These are phyloP conservation scores for Ammopiptanthus mongolicus DNA, from an alignment of 306 rosid species.

Conservation along the genomic window DNA sequence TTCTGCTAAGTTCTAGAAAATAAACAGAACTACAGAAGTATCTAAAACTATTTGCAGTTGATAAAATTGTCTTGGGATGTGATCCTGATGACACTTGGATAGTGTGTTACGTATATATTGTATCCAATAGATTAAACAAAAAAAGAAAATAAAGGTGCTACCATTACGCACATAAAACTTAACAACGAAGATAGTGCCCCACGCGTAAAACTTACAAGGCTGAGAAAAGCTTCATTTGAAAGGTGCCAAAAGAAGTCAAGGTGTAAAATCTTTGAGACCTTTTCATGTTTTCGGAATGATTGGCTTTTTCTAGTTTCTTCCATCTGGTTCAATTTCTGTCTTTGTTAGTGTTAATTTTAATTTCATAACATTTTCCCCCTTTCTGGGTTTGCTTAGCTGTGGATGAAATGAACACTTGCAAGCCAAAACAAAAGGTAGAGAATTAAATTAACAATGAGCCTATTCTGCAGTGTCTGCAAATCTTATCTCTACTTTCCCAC, in stretches of 20 bases:
- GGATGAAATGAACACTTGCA: neutral
- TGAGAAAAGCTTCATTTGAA: neutral
- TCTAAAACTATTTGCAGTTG: neutral
- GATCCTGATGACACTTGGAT: neutral
- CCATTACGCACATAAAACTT: neutral
- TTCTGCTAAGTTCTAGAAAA: too few relatives aligned
- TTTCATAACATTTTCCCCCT: neutral
- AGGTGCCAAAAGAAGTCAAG: constrained; percentile 2
- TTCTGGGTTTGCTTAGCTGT: neutral
- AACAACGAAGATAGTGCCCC: neutral
- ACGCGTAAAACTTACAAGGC: neutral
- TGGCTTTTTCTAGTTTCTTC: constrained; percentile 17
- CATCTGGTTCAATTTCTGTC: neutral
- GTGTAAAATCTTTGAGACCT: neutral
- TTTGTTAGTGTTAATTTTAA: neutral
- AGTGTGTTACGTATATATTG: neutral
- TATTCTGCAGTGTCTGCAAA: neutral
- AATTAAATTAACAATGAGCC: neutral
- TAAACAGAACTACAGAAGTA: too few relatives aligned
- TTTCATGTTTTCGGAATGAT: neutral
- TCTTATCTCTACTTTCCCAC: neutral
- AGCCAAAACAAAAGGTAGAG: neutral
- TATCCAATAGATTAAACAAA: neutral
- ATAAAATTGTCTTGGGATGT: neutral
- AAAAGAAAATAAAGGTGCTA: neutral